A percentile compares a stretch with the other conserved stretches of the same genome.
Conservation (phyloP, 768 basidiomycete genomes). For the Cytidiella melzeri region DNA sequence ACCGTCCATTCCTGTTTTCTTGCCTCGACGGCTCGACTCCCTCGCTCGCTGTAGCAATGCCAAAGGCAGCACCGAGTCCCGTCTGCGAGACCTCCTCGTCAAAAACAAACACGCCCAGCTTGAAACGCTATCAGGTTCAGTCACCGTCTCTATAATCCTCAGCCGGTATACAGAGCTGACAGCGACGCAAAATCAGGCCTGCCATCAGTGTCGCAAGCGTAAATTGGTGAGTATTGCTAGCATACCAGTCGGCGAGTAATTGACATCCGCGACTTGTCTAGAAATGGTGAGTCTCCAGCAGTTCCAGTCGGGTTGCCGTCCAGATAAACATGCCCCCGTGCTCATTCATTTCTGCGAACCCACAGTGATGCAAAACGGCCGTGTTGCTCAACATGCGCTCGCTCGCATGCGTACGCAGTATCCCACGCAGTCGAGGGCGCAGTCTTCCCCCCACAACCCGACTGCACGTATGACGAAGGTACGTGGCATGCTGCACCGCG, state of each 20-base stretch:
- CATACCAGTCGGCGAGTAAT: not conserved
- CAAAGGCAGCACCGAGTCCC: constrained; percentile 7
- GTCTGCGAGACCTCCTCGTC: constrained; percentile 2
- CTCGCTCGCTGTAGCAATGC: constrained; percentile 1
- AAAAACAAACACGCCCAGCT: constrained; percentile 6
- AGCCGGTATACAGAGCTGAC: not conserved
- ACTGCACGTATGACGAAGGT: constrained; percentile 80
- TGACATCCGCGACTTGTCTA: constrained; percentile 2
- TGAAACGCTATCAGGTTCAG: constrained; percentile 30
- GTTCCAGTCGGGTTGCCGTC: constrained; percentile 50
- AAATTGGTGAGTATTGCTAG: constrained; percentile 39
- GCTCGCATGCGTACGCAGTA: constrained; percentile 68
- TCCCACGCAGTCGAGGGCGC: constrained; percentile 57
- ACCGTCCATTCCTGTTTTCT: constrained; percentile 1
- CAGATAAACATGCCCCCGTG: constrained; percentile 5
- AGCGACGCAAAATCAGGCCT: constrained; percentile 23
- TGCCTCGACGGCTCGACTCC: not conserved
- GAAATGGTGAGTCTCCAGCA: constrained; percentile 22
- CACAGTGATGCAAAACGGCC: constrained; percentile 69
- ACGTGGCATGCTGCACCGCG: too few relatives aligned
- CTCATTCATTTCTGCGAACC: constrained; percentile 3
- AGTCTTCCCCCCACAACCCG: constrained; percentile 48
- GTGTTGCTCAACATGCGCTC: constrained; percentile 64
- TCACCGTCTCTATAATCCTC: not conserved
- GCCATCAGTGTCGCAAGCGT: constrained; percentile 59